Evolutionary conservation across 495 filamentous ascomycete species (phyloP), one percentile per base, ranked within the genome.

Genomic region (Tirmania nivea): DNA sequence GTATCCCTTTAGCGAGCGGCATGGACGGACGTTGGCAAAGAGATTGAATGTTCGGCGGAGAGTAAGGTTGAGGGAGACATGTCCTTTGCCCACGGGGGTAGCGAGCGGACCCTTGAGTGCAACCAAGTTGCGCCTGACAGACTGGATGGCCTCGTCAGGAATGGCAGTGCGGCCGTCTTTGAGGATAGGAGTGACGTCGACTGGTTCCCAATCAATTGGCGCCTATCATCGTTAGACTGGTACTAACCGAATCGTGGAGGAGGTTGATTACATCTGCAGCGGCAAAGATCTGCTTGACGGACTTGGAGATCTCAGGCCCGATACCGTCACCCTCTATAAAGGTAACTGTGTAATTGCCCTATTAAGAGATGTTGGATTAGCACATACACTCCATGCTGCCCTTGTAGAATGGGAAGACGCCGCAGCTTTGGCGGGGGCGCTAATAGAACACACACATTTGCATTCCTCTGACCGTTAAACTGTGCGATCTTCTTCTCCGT

Each of bases 321-420:
- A 97, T 97, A 67, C 90, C 90, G 64, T 96, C 90, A 71, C 90
- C 90, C 73, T 97, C 90, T 59, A 97, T 97, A 68, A 97, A 74
- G 62, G 86, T 90, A 62, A 96, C 89, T 47, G 25, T 31, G 25
- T 31, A 31, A 3, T 31, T 31, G 25, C 25, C 25, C 25, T 31
- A 31, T 31, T 3, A 31, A 31, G 25, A 31, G 7, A 31, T 3
- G 25, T 3, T 31, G 25, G 25, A 31, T 31, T 31, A 31, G 25
- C 2, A 7, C 25, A 31, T 31, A 31, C 25, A 57, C 64, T 20
- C 53, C 25, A 31, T 31, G 25, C 7, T 31, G 25, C 25, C 25
- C 25, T 31, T 3, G 25, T 31, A 7, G 25, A 7, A 31, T 31
- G 25, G 25, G n/a, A n/a, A n/a, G n/a, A n/a, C n/a, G n/a, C n/a